phyloP scores from a whole-genome alignment of 805 yeast species.

The Starmerella floris region DNA sequence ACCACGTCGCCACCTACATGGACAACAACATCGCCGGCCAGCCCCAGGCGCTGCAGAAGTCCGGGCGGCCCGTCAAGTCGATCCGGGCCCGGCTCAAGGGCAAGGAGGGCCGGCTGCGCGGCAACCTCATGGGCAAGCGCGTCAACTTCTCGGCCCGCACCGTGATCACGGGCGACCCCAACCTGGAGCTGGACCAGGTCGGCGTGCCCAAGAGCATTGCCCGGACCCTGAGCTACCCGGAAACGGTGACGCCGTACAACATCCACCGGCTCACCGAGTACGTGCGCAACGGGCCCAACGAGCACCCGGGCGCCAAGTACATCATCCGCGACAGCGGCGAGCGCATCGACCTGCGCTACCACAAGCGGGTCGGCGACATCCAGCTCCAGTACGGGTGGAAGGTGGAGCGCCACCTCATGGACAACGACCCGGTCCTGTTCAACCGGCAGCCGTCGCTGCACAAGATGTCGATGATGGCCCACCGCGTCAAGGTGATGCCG shows the following conservation, averaged over 20 bases:
- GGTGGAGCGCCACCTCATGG: constrained; percentile 96
- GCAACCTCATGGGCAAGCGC: constrained; percentile 98
- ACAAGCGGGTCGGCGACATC: constrained; percentile 96
- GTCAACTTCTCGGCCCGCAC: constrained; percentile 98
- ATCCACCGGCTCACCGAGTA: constrained; percentile 83
- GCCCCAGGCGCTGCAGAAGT: constrained; percentile 96
- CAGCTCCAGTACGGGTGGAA: constrained; percentile 98
- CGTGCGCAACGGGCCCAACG: constrained; percentile 96
- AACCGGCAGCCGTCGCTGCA: constrained; percentile 99
- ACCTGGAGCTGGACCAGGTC: constrained; percentile 91
- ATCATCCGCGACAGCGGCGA: constrained; percentile 98
- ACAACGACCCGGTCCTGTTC: constrained; percentile 92
- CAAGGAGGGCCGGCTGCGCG: constrained; percentile 97
- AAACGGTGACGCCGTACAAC: constrained; percentile 93
- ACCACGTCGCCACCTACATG: constrained; percentile 98
- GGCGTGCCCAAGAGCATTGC: constrained; percentile 98
- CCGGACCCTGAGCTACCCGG: constrained; percentile 89
- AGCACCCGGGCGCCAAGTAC: constrained; percentile 98
- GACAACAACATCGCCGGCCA: constrained; percentile 99
- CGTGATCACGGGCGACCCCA: constrained; percentile 98
- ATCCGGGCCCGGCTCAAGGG: constrained; percentile 99
- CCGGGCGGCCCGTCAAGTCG: constrained; percentile 97
- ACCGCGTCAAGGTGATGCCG: constrained; percentile 96
- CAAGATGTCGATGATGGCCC: constrained; percentile 99
- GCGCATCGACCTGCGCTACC: constrained; percentile 91